phyloP scores from a whole-genome alignment of 179 eudicot species.

The Sideroxylon spinosum region DNA sequence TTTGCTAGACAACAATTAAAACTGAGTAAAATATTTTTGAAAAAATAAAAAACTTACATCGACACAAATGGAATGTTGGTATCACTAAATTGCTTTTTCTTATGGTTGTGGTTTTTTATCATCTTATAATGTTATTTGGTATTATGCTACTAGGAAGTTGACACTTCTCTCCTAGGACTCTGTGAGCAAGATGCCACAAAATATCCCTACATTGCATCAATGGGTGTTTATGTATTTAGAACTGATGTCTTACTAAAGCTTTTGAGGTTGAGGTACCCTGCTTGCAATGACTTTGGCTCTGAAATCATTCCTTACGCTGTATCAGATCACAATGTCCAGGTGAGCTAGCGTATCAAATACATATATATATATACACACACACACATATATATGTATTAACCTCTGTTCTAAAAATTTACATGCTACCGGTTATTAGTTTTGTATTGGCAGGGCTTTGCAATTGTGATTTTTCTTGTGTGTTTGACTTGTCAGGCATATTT shows the following conservation, averaged over 20 bases:
- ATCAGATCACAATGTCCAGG: constrained; percentile 84
- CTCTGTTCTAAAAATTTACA: not conserved
- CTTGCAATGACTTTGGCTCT: constrained; percentile 85
- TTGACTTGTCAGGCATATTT: constrained; percentile 58
- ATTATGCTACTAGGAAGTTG: constrained; percentile 55
- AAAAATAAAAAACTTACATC: not conserved
- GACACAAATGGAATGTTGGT: not conserved
- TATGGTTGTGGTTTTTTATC: not conserved
- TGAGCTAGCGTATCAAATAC: constrained; percentile 12
- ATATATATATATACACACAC: not conserved
- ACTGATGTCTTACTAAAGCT: constrained; percentile 77
- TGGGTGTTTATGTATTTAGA: constrained; percentile 89
- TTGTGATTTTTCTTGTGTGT: not conserved
- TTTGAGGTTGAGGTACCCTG: constrained; percentile 54
- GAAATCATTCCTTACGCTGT: constrained; percentile 91
- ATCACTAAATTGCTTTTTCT: not conserved
- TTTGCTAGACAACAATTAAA: too few species aligned
- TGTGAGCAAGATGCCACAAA: constrained; percentile 51
- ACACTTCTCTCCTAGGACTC: constrained; percentile 75
- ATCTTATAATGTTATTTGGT: not conserved
- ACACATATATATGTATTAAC: not conserved
- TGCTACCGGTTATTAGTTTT: not conserved
- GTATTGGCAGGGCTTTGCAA: not conserved
- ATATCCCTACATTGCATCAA: constrained; percentile 87
- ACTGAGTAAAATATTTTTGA: too few species aligned